Base-by-base conservation (phyloP, 2,329 filamentous ascomycete genomes). In the Trichoderma sp. region DNA sequence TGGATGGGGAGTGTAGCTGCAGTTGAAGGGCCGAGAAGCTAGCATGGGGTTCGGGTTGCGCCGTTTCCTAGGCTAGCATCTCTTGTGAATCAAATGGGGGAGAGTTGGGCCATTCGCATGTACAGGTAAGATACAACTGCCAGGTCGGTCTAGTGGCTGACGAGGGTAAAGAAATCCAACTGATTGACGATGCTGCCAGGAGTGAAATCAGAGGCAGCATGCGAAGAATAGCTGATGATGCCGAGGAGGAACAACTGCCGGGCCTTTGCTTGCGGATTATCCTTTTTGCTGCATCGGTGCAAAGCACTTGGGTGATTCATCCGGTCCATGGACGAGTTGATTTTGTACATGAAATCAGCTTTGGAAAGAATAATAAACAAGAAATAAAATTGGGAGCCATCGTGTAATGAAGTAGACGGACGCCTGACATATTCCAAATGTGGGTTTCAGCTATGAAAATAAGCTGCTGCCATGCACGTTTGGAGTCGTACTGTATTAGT, bases 11-110 rank as follows among this genome's bases (percentile, higher is more conserved):
- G n/a, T n/a, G 21, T 46, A 46, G 43, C 21, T n/a, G 59, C 10
- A 21, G 28, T 24, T 34, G 43, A 32, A 21, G 39, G 10, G 37
- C 5, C 26, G 18, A 30, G 58, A 30, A 61, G 10, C 28, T 52
- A 64, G 43, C 46, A 64, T 54, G 60, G 59, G 60, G 46, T 39
- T 64, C 30, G 46, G 46, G 21, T 28, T 14, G 60, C 59, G 59
- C 59, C n/a, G 46, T 8, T 46, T 14, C 46, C 46, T 37, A 37
- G 46, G 14, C 28, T 18, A 21, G 21, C 28, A 34, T 52, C 14
- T 30, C 18, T n/a, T 63, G 46, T 10, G 13, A 13, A 18, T 24
- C 24, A 6, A 2, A 24, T 14, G 18, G 11, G n/a, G 11, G n/a
- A 24, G 54, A 7, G n/a, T 37, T 21, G 6, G 10, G 4, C 28